Conservation (phyloP, 129 eudicot genomes). For the Erigeron canadensis region DNA sequence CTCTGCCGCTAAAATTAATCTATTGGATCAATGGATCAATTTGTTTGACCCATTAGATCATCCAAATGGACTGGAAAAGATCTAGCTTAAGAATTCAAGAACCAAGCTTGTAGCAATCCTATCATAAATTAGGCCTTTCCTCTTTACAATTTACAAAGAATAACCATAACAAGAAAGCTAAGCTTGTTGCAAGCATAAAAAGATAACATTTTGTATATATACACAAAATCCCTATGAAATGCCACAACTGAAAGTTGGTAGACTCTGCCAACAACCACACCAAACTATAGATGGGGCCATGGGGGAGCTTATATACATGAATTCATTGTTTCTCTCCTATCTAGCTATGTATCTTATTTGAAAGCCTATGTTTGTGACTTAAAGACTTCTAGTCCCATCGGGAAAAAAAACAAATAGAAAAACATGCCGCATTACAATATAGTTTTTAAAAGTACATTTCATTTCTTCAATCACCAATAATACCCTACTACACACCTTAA, state of each 20-base stretch:
- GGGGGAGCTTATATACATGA: not conserved
- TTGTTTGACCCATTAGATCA: not conserved
- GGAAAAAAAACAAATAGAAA: not conserved
- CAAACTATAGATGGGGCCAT: not conserved
- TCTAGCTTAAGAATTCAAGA: not conserved
- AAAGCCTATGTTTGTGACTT: not conserved
- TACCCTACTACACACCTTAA: not conserved
- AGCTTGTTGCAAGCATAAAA: not conserved
- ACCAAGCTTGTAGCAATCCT: too few relatives aligned
- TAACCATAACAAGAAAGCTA: conserved; percentile 1
- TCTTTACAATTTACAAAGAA: not conserved
- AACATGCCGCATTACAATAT: not conserved
- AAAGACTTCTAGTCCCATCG: too few relatives aligned
- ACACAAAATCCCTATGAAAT: not conserved
- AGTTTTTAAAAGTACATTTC: not conserved
- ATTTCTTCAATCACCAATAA: not conserved
- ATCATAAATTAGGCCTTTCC: not conserved
- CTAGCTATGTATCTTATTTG: not conserved
- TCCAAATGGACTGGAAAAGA: not conserved
- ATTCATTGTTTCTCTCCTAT: not conserved
- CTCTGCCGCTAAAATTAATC: not conserved
- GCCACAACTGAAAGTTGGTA: not conserved
- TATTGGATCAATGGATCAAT: not conserved
- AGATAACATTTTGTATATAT: not conserved
- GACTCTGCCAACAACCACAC: not conserved